Conservation (phyloP, 2,329 filamentous ascomycete genomes). For the Fonsecaea nubica region DNA sequence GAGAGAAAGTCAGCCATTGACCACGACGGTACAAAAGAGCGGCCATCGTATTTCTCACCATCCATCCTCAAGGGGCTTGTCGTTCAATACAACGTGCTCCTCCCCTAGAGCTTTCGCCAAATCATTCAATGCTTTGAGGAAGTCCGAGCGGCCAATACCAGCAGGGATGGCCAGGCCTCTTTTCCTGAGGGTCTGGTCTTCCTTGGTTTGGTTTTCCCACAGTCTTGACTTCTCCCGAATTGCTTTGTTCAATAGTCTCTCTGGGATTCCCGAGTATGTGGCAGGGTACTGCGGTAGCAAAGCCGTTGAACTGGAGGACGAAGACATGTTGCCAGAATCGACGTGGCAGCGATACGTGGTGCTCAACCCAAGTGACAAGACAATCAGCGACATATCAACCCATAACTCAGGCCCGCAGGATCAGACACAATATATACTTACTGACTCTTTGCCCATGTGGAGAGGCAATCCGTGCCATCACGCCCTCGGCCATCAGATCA, state of each 20-base stretch:
- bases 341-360: neutral
- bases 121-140: conserved; percentile 35
- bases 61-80: conserved; percentile 42
- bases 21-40: neutral
- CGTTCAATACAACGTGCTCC: conserved; percentile 38
- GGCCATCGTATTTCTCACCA: conserved; percentile 45
- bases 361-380: neutral
- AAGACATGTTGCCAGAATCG: neutral
- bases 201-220: conserved; percentile 10
- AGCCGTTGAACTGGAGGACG: neutral
- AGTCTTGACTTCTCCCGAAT: conserved; percentile 9
- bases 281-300: conserved; percentile 8
- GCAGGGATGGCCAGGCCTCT: conserved; percentile 14
- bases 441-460: conserved; percentile 9
- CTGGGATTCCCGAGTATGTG: conserved; percentile 14
- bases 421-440: neutral
- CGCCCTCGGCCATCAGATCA: neutral
- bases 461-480: neutral
- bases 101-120: conserved; percentile 31
- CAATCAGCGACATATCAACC: neutral
- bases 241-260: conserved; percentile 18
- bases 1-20: neutral
- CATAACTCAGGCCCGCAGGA: neutral
- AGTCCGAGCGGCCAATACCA: conserved; percentile 27
- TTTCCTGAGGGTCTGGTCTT: conserved; percentile 11